Base-by-base conservation (phyloP, 2,329 filamentous ascomycete genomes). In the Pseudocercospora crystallina region DNA sequence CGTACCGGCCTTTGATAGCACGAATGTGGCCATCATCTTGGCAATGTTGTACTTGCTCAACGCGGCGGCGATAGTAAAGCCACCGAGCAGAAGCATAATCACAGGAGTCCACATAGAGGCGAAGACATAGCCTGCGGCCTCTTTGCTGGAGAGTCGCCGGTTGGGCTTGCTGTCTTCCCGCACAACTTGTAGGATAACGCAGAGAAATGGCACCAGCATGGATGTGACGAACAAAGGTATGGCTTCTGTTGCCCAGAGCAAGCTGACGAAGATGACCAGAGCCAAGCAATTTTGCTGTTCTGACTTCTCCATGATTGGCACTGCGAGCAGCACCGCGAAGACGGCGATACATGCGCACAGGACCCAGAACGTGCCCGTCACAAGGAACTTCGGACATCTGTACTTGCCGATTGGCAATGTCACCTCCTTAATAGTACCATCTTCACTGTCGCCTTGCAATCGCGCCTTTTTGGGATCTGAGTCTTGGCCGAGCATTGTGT, bases 81-180 rank as follows among this genome's bases (percentile, higher is more conserved):
- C 94, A 61, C 94, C 94, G 0, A 99, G 83, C 15, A 99, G 78
- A 12, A 99, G 82, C 94, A 99, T 97, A 61, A 99, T 99, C 48
- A 99, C 94, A 0, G 94, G 92, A 3, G 92, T 96, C 94, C 94
- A 99, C 94, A 99, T 99, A 20, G 94, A 86, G 4, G 90, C 80
- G 64, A 99, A 97, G 51, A 96, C 87, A 64, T 87, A 92, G 26
- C 81, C 78, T 0, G 92, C 89, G 0, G 94, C 91, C 37, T 83
- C 80, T 68, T 91, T 91, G 2, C 90, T 82, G n/a, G 81, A 80
- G 5, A 99, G 78, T 15, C 92, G 83, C 38, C 76, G 73, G 54
- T 89, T 78, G 0, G 86, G 85, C 61, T 81, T 80, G 5, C 84
- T 81, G 46, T 95, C 89, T 30, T 85, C 82, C 30, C 90, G 84